phyloP scores from a whole-genome alignment of 495 filamentous ascomycete species.

The Penicillium goetzii region DNA sequence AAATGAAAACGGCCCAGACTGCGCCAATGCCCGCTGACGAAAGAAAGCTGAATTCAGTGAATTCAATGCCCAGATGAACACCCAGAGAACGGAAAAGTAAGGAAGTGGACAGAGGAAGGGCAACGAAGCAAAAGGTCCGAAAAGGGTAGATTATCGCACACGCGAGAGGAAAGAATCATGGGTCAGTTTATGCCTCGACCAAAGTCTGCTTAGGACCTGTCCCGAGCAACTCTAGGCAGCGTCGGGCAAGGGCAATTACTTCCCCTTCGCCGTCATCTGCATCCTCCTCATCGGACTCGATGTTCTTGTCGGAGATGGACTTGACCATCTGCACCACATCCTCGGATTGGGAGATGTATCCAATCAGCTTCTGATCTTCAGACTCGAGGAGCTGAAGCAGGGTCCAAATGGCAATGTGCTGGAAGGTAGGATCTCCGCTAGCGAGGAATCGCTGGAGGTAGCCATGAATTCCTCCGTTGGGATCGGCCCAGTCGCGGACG shows the following conservation, averaged over 20 bases:
- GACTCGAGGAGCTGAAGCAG: constrained; percentile 93
- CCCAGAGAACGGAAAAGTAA: constrained; percentile 25
- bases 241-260: constrained; percentile 86
- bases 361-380: constrained; percentile 82
- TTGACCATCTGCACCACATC: constrained; percentile 90
- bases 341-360: constrained; percentile 81
- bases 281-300: constrained; percentile 89
- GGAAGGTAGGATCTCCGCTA: constrained; percentile 95
- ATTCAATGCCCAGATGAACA: constrained; percentile 44
- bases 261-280: constrained; percentile 93
- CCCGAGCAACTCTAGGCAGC: constrained; percentile 85
- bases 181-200: constrained; percentile 53
- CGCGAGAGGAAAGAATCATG: constrained; percentile 18
- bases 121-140: constrained; percentile 25
- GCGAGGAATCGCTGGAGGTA: constrained; percentile 91
- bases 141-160: constrained; percentile 12
- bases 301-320: constrained; percentile 82
- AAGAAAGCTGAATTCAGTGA: constrained; percentile 28
- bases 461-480: constrained; percentile 91
- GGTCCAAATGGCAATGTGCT: constrained; percentile 99
- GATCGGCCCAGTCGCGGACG: constrained; percentile 88
- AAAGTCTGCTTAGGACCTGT: constrained; percentile 60
- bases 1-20: constrained; percentile 29
- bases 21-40: constrained; percentile 48
- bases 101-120: constrained; percentile 6